These are phyloP conservation scores for Toxoplasma gondii DNA, from an alignment of 169 alveolate species.

Conservation along the genomic window DNA sequence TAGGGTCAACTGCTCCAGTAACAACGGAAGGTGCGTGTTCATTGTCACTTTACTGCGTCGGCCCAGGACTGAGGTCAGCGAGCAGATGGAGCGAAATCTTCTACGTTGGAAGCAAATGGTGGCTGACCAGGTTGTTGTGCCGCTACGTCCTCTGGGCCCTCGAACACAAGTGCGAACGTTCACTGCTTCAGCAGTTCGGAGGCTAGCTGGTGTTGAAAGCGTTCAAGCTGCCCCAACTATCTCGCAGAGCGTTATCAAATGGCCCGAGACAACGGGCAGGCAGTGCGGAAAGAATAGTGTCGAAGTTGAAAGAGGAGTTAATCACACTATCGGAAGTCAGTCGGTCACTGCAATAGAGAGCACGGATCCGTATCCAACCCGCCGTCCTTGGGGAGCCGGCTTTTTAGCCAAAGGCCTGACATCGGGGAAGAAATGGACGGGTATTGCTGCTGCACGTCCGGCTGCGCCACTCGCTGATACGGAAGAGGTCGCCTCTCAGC, in stretches of 20 bases:
- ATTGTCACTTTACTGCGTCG: background rate
- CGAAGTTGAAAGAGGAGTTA: background rate
- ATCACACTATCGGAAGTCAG: background rate
- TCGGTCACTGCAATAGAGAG: background rate
- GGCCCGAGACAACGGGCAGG: background rate
- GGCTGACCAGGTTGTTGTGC: slow-evolving; percentile 24
- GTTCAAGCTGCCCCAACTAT: background rate
- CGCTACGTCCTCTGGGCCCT: slow-evolving; percentile 19
- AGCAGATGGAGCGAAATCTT: slow-evolving; percentile 43
- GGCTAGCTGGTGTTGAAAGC: slow-evolving; percentile 37
- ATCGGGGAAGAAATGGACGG: background rate
- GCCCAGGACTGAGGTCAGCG: slow-evolving; percentile 40
- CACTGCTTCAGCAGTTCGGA: slow-evolving; percentile 51
- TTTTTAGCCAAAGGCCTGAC: background rate
- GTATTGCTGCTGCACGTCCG: no score
- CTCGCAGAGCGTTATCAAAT: background rate
- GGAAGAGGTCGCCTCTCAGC: background rate
- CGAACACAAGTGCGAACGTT: slow-evolving; percentile 57
- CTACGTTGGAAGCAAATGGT: slow-evolving; percentile 54
- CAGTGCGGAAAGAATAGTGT: background rate
- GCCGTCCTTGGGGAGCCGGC: background rate
- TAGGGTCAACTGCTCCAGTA: background rate
- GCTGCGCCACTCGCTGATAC: no score
- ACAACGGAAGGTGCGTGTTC: background rate
- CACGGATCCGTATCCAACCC: background rate